Evolutionary conservation across 192 early-diverging fungal species (phyloP).

Genomic region (Backusella circina): DNA sequence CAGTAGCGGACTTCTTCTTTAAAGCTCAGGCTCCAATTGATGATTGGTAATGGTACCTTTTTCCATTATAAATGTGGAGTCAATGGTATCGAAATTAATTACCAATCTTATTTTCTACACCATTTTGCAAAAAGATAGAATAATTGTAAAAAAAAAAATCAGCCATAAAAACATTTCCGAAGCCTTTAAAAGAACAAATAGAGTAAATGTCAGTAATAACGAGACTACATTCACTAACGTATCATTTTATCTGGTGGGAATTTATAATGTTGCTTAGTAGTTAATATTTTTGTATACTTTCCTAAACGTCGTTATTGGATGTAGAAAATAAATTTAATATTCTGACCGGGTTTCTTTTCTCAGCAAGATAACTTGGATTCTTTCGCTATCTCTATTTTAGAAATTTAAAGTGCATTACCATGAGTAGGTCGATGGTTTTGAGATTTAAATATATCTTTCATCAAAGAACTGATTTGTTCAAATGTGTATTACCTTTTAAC

Average conservation of each 20-base stretch:
- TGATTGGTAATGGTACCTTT: neutral
- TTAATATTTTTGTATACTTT: neutral
- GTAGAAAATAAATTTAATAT: neutral
- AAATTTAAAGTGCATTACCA: neutral
- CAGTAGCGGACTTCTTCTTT: slow-evolving; percentile 1
- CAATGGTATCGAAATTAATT: neutral
- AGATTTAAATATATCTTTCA: neutral
- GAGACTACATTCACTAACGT: neutral
- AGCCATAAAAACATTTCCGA: neutral
- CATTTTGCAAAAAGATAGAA: neutral
- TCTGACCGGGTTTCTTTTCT: neutral
- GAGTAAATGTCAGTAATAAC: neutral
- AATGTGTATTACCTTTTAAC: neutral
- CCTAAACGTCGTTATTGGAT: neutral
- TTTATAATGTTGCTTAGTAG: neutral
- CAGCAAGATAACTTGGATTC: neutral
- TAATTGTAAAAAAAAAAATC: neutral
- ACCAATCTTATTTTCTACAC: neutral
- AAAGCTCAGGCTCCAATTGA: neutral
- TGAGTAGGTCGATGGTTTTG: neutral
- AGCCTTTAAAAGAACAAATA: neutral
- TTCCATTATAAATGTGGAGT: neutral
- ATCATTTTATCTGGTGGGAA: neutral
- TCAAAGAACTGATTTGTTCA: neutral
- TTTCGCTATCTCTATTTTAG: neutral